Evolutionary conservation across 352 stramenopile genomes (phyloP), one percentile per base, ranked within the genome.

Genomic region (Phytophthora pisi): DNA sequence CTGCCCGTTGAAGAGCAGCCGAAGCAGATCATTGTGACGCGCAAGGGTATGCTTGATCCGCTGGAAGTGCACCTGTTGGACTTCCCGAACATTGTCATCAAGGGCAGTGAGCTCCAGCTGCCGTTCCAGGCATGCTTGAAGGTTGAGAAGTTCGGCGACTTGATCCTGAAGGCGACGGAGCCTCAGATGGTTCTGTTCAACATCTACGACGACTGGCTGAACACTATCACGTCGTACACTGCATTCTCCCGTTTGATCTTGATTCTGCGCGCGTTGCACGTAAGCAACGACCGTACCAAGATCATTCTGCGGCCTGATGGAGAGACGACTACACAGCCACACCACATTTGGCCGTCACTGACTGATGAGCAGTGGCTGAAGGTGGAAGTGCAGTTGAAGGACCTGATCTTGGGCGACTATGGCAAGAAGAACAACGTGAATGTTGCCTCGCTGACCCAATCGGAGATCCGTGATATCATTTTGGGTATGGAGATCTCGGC

Each of bases 391-490:
- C 89, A 97, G 47, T 74, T 99, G 5, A 99, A 99, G 82, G 98
- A 99, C 69, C 75, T 99, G 34, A 99, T 99, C 61, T 79, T 99
- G 51, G 97, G 92, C 23, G 98, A 99, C 76, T 99, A 99, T 70
- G 98, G 97, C 60, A 99, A 99, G 82, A 99, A 99, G 77, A 99
- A 99, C 82, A 99, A 99, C 74, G 98, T 99, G 30, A 99, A 99
- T 78, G 98, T 99, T 8, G 97, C 96, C 16, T 99, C 97, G 54
- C 82, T 99, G 63, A 99, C 98, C 2, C 97, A 99, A 70, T 99
- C 94, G 50, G 98, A 99, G 79, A 99, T 99, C 55, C 93, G 98
- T 57, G 98, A 99, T 73, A 99, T 99, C 68, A 99, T 99, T 78
- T 76, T 99, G 31, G 98, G 98, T 63, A 99, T 99, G 97, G 98